Conservation (phyloP, 2,329 filamentous ascomycete species). For the Hypoxylon sp. region DNA sequence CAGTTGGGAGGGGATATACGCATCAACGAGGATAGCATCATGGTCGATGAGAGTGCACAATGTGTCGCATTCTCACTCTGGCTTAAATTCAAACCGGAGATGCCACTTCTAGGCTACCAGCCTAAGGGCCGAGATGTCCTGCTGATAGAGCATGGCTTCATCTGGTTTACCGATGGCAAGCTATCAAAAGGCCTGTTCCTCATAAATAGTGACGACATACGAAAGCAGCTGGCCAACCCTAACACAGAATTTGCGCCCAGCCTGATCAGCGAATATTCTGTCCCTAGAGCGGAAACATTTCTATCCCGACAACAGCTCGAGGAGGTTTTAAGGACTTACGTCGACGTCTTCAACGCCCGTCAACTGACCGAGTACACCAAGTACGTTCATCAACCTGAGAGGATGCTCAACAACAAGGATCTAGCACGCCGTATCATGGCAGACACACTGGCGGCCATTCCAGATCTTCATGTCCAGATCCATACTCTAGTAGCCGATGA, state of each 20-base stretch:
- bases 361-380: slow-evolving; percentile 30
- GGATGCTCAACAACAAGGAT: slow-evolving; percentile 33
- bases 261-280: slow-evolving; percentile 35
- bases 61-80: slow-evolving; percentile 36
- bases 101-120: slow-evolving; percentile 34
- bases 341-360: slow-evolving; percentile 32
- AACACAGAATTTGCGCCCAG: slow-evolving; percentile 21
- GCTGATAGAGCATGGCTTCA: slow-evolving; percentile 35
- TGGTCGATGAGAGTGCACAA: slow-evolving; percentile 36
- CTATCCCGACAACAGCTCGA: slow-evolving; percentile 33
- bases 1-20: slow-evolving; percentile 29
- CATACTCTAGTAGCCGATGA: slow-evolving; percentile 39
- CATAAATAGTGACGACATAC: slow-evolving; percentile 42
- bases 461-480: slow-evolving; percentile 37
- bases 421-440: slow-evolving; percentile 34
- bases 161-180: slow-evolving; percentile 41
- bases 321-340: slow-evolving; percentile 29
- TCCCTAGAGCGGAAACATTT: slow-evolving; percentile 13
- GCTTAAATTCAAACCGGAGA: slow-evolving; percentile 33
- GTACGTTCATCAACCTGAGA: slow-evolving; percentile 33
- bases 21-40: slow-evolving; percentile 37
- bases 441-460: slow-evolving; percentile 36
- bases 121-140: slow-evolving; percentile 36
- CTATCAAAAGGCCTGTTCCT: slow-evolving; percentile 34
- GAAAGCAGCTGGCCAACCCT: slow-evolving; percentile 36